Evolutionary conservation across 805 yeast genomes (phyloP).

Genomic region (Candida suzukii): DNA sequence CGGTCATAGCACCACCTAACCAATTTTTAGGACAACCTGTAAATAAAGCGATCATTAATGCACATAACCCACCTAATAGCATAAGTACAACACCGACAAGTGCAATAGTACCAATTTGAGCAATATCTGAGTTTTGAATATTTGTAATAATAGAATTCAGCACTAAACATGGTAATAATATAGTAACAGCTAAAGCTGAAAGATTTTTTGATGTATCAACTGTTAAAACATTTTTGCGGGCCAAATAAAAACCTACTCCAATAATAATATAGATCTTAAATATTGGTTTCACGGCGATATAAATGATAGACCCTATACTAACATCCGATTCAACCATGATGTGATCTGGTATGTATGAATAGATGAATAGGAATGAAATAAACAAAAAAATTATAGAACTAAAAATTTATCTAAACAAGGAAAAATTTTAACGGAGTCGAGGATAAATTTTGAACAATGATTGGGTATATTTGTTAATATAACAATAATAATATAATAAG

Average conservation of each 20-base stretch:
- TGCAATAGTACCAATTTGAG: constrained; percentile 59
- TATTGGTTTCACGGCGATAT: constrained; percentile 79
- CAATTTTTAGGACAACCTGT: constrained; percentile 65
- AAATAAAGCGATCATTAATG: constrained; percentile 31
- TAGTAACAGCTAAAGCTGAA: constrained; percentile 60
- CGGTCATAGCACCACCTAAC: constrained; percentile 69
- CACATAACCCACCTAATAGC: constrained; percentile 36
- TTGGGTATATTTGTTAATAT: no score
- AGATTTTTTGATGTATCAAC: constrained; percentile 65
- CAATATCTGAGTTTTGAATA: constrained; percentile 61
- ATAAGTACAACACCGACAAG: constrained; percentile 40
- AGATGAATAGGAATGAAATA: no score
- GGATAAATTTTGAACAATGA: no score
- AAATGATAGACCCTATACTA: constrained; percentile 58
- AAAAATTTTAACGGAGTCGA: no score
- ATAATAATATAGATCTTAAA: constrained; percentile 73
- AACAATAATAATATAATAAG: no score
- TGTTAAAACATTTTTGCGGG: constrained; percentile 53
- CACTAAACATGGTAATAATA: constrained; percentile 68
- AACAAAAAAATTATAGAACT: no score
- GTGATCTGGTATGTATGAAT: no score
- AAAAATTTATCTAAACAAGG: no score
- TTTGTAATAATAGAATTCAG: constrained; percentile 66
- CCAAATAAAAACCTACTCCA: constrained; percentile 57
- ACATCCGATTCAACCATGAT: constrained; percentile 2